Percentiles rank a stretch among this genome's conserved stretches.
phyloP scores from a whole-genome alignment of 805 yeast species.

The Zygoascus biomembranicola region DNA sequence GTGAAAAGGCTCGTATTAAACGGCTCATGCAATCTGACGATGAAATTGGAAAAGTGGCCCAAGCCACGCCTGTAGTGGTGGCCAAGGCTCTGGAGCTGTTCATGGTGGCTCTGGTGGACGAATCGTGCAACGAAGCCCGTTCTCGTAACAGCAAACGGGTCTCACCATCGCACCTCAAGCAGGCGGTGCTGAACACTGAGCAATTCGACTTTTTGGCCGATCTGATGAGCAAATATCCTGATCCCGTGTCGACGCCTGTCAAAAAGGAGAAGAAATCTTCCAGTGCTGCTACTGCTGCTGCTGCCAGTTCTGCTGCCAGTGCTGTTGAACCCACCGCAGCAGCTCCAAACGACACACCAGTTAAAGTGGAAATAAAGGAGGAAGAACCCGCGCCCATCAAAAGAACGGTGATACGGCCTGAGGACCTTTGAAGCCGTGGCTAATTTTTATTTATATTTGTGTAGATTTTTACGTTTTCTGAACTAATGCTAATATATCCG shows the following conservation, averaged over 20 bases:
- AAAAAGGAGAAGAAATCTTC: slow-evolving; percentile 3
- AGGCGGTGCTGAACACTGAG: slow-evolving; percentile 78
- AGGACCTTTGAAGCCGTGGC: background rate
- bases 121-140: slow-evolving; percentile 70
- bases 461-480: background rate
- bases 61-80: slow-evolving; percentile 96
- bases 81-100: slow-evolving; percentile 92
- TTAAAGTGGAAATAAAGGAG: background rate
- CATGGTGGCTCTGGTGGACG: slow-evolving; percentile 81
- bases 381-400: background rate
- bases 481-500: too few relatives aligned
- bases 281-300: background rate
- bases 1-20: slow-evolving; percentile 70
- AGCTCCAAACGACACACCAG: background rate
- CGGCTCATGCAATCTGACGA: slow-evolving; percentile 97
- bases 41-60: slow-evolving; percentile 97
- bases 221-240: slow-evolving; percentile 53
- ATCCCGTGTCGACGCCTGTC: slow-evolving; percentile 27
- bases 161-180: slow-evolving; percentile 70
- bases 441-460: background rate
- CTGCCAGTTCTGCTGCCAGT: background rate
- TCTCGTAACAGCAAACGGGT: slow-evolving; percentile 70
- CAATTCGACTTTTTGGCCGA: slow-evolving; percentile 90
- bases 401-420: background rate
- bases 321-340: background rate